Conservation (phyloP, 164 flowering plant species). For the Vitis labrusca region DNA sequence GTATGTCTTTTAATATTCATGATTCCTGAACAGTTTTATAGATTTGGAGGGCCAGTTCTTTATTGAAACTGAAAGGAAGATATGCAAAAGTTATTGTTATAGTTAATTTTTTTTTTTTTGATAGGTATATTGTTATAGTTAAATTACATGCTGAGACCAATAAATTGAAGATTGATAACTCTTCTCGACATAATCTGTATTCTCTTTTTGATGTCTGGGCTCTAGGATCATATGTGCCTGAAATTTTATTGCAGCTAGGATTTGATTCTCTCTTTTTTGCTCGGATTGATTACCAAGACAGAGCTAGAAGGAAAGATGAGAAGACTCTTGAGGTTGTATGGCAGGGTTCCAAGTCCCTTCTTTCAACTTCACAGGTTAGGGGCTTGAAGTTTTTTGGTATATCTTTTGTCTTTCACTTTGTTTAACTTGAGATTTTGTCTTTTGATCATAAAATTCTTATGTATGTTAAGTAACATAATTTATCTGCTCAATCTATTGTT, state of each 20-base stretch:
- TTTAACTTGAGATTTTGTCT: background rate
- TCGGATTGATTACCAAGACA: conserved; percentile 93
- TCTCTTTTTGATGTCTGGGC: background rate
- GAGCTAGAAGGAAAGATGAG: conserved; percentile 66
- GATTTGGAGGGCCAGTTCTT: background rate
- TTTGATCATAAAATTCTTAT: background rate
- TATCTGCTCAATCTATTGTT: background rate
- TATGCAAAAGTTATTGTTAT: too few species aligned
- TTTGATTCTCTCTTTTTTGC: conserved; percentile 80
- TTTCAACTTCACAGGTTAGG: conserved; percentile 66
- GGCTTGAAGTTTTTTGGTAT: background rate
- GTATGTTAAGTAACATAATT: background rate
- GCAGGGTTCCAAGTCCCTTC: conserved; percentile 80
- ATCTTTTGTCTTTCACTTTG: background rate
- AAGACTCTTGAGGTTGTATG: conserved; percentile 89
- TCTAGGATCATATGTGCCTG: background rate
- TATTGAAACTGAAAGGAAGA: background rate
- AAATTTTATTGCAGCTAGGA: conserved; percentile 44
- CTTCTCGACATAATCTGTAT: background rate
- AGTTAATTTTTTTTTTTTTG: background rate
- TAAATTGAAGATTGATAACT: background rate
- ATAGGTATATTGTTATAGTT: too few species aligned
- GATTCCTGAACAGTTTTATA: background rate
- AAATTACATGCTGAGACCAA: too few species aligned
- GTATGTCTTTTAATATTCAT: conserved; percentile 23